phyloP scores from a whole-genome alignment of 208 protist genomes.

The Naegleria lovaniensis region DNA sequence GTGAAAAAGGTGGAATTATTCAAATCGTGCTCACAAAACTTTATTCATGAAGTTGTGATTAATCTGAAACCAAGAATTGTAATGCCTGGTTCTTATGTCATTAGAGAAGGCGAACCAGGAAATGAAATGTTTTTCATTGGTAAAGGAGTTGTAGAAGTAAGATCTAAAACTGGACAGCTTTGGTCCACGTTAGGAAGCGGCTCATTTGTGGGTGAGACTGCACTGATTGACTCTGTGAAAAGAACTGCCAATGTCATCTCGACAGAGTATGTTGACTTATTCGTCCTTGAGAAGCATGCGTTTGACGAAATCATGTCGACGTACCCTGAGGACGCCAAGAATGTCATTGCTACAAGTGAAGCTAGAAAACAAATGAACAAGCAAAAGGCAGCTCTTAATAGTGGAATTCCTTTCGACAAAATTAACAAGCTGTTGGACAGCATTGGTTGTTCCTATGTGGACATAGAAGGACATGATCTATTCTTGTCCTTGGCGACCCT shows the following conservation, averaged over 20 bases:
- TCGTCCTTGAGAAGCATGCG: conserved; percentile 13
- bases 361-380: neutral
- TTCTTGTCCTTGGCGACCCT: neutral
- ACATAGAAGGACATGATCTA: neutral
- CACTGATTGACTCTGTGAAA: neutral
- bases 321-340: neutral
- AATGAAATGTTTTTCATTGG: conserved; percentile 32
- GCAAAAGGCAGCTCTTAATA: neutral
- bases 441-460: neutral
- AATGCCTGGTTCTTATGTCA: conserved; percentile 19
- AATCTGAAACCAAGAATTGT: conserved; percentile 36
- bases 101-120: conserved; percentile 25
- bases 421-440: neutral
- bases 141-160: conserved; percentile 20
- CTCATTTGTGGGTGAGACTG: conserved; percentile 25
- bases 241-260: conserved; percentile 20
- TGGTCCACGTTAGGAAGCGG: neutral
- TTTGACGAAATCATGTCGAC: conserved; percentile 15
- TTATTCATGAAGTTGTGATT: conserved; percentile 36
- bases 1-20: conserved; percentile 35
- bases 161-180: neutral
- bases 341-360: neutral
- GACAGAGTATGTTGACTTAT: neutral
- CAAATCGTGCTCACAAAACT: conserved; percentile 1
- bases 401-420: neutral